Base-by-base conservation (phyloP, 139 green algal species). In the Picochlorum sp. region DNA sequence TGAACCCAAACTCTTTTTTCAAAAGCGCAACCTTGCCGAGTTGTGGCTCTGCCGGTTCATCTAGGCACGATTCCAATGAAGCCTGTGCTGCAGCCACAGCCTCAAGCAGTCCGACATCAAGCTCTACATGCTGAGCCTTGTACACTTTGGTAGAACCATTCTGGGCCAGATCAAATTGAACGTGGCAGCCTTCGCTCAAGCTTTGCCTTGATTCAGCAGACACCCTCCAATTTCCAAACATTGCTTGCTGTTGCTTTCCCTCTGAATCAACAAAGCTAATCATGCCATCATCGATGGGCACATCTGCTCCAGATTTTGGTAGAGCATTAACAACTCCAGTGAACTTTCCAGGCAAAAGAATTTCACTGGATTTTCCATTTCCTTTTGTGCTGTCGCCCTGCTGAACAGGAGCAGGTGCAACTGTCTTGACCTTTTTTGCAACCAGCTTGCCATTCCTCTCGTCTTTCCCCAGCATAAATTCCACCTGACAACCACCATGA, bases 1-100 rank as follows among this genome's bases (percentile, higher is more conserved):
- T 80, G 54, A 81, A 80, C 3, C 74, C 74, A 67, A 76, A 81
- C 45, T 74, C 54, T 6, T 66, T 69, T 54, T 78, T 69, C 32
- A 76, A 43, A 31, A 65, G 49, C 7, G 39, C 39, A 8, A 81
- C 50, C 40, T 60, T 39, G 14, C 67, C 67, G 24, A 74, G 53
- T 45, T 69, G 67, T 25, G 55, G 39, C 33, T 28, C 52, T 12
- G 22, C 22, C 9, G 60, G 50, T 20, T 49, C 7, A 26, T 14
- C 5, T 4, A 52, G 18, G 50, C 24, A 8, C 12, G 14, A n/a
- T 30, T 44, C n/a, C n/a, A 59, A 12, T 18, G 5, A 13, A 18
- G 52, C 52, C n/a, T 45, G n/a, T 44, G 52, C 52, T 14, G 20
- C n/a, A 20, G 20, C 52, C 5, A 7, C 25, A 0, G 52, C 52